Percentiles rank a stretch among this genome's conserved stretches.
Evolutionary conservation across 805 yeast genomes (phyloP).

Genomic region (Huiozyma naganishii): DNA sequence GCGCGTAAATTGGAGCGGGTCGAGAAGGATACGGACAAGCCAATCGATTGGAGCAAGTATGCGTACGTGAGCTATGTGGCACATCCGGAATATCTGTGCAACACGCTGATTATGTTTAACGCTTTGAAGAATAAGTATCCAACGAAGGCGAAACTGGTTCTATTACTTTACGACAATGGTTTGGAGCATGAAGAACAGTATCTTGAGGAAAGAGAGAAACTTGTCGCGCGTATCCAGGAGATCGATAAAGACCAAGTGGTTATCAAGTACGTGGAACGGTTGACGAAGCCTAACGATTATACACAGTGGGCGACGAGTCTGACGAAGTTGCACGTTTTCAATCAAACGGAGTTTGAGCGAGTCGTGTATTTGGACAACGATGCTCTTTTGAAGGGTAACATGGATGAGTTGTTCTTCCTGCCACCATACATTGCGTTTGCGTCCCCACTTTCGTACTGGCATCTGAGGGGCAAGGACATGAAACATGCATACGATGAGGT

Average conservation of each 20-base stretch:
- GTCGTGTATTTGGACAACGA: constrained; percentile 52
- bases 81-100: constrained; percentile 37
- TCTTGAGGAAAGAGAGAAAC: constrained; percentile 11
- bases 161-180: constrained; percentile 31
- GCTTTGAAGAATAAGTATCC: constrained; percentile 29
- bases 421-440: constrained; percentile 37
- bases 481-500: constrained; percentile 12
- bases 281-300: constrained; percentile 16
- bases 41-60: constrained; percentile 32
- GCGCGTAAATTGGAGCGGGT: constrained; percentile 4
- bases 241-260: constrained; percentile 17
- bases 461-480: constrained; percentile 20
- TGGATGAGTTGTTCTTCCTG: constrained; percentile 43
- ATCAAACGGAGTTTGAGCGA: constrained; percentile 38
- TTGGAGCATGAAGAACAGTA: background rate
- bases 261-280: constrained; percentile 16
- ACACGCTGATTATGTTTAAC: constrained; percentile 39
- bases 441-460: constrained; percentile 37
- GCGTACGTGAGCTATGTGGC: constrained; percentile 60
- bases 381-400: constrained; percentile 30
- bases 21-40: constrained; percentile 6
- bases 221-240: constrained; percentile 3
- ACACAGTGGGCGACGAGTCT: constrained; percentile 41
- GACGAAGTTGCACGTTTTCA: constrained; percentile 45
- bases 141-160: constrained; percentile 36